A percentile compares a stretch with the other conserved stretches of the same genome.
Evolutionary conservation across 768 basidiomycete species (phyloP).

Genomic region (Tylopilus balloui): DNA sequence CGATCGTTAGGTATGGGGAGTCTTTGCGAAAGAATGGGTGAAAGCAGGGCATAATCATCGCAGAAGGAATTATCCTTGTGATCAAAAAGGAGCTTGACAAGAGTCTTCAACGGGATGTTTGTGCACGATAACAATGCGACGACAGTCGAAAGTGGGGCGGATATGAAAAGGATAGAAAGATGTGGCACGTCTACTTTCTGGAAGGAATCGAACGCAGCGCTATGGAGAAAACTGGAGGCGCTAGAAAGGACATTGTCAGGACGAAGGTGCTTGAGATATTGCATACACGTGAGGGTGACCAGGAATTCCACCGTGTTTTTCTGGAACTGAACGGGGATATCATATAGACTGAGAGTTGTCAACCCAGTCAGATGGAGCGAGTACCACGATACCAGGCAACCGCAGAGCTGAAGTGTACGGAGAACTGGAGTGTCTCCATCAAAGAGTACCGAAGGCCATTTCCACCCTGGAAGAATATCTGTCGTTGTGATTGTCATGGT

Average conservation of each 20-base stretch:
- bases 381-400: background rate
- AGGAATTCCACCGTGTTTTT: conserved; percentile 31
- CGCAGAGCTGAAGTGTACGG: background rate
- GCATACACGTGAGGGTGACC: conserved; percentile 32
- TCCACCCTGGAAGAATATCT: background rate
- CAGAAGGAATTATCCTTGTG: no score
- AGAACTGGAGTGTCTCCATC: background rate
- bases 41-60: background rate
- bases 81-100: background rate
- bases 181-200: background rate
- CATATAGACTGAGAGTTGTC: conserved; percentile 32
- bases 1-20: background rate
- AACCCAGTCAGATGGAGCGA: conserved; percentile 20
- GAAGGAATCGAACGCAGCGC: background rate
- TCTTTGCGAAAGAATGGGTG: background rate
- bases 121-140: conserved; percentile 4
- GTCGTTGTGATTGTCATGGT: background rate
- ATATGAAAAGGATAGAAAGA: conserved; percentile 8
- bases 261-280: conserved; percentile 29
- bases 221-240: background rate
- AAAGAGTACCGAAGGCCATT: background rate
- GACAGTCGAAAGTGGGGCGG: conserved; percentile 7
- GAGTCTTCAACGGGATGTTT: background rate
- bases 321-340: conserved; percentile 17
- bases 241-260: conserved; percentile 30